Evolutionary conservation across 2,329 filamentous ascomycete species (phyloP).

Genomic region (Apiospora koreana): DNA sequence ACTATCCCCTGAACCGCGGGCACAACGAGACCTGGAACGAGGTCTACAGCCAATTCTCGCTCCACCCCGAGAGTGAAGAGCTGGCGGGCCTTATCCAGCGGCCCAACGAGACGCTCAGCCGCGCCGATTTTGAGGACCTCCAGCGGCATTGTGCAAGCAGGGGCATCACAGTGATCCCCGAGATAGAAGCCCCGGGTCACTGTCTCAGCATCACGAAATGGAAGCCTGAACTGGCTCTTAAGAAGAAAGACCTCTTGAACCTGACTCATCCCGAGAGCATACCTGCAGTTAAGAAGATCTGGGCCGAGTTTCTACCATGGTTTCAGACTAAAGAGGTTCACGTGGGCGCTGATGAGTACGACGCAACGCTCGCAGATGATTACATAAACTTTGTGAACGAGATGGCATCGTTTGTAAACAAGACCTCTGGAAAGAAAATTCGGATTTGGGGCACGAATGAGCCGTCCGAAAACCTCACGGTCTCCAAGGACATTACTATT

Average conservation of each 20-base stretch:
- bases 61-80: slow-evolving; percentile 37
- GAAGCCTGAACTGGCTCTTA: slow-evolving; percentile 52
- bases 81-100: slow-evolving; percentile 43
- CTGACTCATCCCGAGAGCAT: slow-evolving; percentile 54
- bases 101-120: slow-evolving; percentile 46
- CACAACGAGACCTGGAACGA: slow-evolving; percentile 46
- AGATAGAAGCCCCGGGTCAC: slow-evolving; percentile 57
- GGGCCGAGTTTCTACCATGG: slow-evolving; percentile 55
- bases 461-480: slow-evolving; percentile 38
- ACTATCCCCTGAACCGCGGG: slow-evolving; percentile 48
- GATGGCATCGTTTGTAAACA: slow-evolving; percentile 44
- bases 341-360: slow-evolving; percentile 57
- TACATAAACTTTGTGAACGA: slow-evolving; percentile 54
- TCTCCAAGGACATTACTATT: slow-evolving; percentile 40
- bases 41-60: slow-evolving; percentile 46
- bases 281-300: slow-evolving; percentile 52
- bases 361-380: slow-evolving; percentile 42
- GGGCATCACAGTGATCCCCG: slow-evolving; percentile 54
- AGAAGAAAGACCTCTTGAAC: slow-evolving; percentile 49
- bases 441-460: slow-evolving; percentile 57
- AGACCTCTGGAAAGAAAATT: slow-evolving; percentile 40
- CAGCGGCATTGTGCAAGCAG: slow-evolving; percentile 50
- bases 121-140: slow-evolving; percentile 47
- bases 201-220: slow-evolving; percentile 54
- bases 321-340: slow-evolving; percentile 56